Conservation (phyloP, 257 asterid species). For the Nicotiana tomentosiformis region DNA sequence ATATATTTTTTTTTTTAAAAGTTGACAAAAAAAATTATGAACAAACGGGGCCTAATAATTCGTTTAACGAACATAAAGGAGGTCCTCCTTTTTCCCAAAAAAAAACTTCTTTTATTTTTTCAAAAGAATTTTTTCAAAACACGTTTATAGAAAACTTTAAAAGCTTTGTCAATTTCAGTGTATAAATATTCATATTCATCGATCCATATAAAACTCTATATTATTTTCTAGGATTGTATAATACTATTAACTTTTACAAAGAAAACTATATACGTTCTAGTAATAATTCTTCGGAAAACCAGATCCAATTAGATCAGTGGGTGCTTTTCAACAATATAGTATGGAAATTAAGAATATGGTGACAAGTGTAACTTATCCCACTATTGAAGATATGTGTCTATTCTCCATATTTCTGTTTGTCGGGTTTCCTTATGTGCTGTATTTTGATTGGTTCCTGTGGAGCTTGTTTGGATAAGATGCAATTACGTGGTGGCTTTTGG, state of each 20-base stretch:
- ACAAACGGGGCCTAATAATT: not conserved
- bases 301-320: not conserved
- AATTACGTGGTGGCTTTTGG: constrained; percentile 3
- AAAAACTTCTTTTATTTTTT: not conserved
- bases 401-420: not conserved
- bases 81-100: not conserved
- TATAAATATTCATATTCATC: not conserved
- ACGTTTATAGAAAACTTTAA: not conserved
- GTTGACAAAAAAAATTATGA: too few relatives aligned
- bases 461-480: constrained; percentile 17
- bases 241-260: not conserved
- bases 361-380: not conserved
- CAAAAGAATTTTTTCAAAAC: too few relatives aligned
- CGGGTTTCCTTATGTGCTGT: not conserved
- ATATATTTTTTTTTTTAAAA: too few relatives aligned
- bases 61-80: not conserved
- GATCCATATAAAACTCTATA: not conserved
- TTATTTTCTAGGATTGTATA: not conserved
- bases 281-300: not conserved
- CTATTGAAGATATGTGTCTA: not conserved
- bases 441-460: constrained; percentile 6
- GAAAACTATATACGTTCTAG: not conserved
- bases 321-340: not conserved
- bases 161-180: not conserved
- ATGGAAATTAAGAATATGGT: not conserved